These are phyloP conservation scores for Wallacemonas collosoma DNA, from an alignment of 208 protist species.

Conservation along the genomic window DNA sequence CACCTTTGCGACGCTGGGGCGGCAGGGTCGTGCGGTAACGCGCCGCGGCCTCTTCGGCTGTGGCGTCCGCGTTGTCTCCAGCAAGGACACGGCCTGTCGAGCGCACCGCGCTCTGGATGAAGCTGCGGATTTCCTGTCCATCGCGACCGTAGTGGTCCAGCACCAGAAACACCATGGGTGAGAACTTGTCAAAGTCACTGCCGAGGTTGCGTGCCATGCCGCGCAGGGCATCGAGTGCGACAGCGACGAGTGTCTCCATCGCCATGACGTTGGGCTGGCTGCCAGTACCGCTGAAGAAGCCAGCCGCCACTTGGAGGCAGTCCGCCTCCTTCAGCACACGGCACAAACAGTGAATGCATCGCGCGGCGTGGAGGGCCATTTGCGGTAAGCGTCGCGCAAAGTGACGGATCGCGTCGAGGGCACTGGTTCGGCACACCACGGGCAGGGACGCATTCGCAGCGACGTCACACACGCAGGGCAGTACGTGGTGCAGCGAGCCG, in stretches of 20 bases:
- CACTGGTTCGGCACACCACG: slow-evolving; percentile 50
- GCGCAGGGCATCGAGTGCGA: slow-evolving; percentile 60
- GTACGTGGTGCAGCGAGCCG: slow-evolving; percentile 75
- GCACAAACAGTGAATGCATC: slow-evolving; percentile 83
- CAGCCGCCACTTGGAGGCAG: slow-evolving; percentile 16
- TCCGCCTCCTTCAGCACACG: slow-evolving; percentile 73
- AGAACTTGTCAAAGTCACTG: slow-evolving; percentile 83
- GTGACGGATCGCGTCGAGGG: slow-evolving; percentile 64
- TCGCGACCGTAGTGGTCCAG: slow-evolving; percentile 67
- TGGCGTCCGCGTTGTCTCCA: slow-evolving; percentile 14
- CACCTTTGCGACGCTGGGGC: slow-evolving; percentile 36
- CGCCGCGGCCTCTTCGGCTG: slow-evolving; percentile 33
- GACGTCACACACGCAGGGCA: slow-evolving; percentile 83
- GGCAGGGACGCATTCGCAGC: slow-evolving; percentile 60
- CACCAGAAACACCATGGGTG: slow-evolving; percentile 65
- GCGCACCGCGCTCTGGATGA: slow-evolving; percentile 38
- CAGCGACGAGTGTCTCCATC: slow-evolving; percentile 54
- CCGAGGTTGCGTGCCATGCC: slow-evolving; percentile 79
- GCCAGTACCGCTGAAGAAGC: slow-evolving; percentile 10
- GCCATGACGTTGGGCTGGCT: slow-evolving; percentile 20
- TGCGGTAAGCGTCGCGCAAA: slow-evolving; percentile 70
- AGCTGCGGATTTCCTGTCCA: slow-evolving; percentile 42
- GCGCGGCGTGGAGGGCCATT: slow-evolving; percentile 72
- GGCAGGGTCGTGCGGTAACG: slow-evolving; percentile 37
- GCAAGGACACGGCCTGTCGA: slow-evolving; percentile 48